Base-by-base conservation (phyloP, 2,329 filamentous ascomycete species). In the Phoma sp. region DNA sequence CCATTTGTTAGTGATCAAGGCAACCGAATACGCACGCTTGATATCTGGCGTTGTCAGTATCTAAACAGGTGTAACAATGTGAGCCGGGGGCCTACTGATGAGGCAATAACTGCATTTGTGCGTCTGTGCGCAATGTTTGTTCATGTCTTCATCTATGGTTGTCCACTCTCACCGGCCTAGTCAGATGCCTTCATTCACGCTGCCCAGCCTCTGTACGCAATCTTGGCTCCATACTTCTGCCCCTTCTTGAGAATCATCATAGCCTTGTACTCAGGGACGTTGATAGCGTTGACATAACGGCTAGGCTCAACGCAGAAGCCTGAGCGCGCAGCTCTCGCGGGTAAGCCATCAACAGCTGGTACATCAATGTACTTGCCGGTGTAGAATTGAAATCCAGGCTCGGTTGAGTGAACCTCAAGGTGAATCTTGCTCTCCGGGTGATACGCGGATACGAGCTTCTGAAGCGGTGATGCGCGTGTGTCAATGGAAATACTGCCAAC, bases 311-410 rank as follows among this genome's bases (percentile, higher is more conserved):
- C 88, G 74, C 92, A 96, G 79, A 98, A 96, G 0, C 90, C 93
- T 37, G 87, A 86, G 42, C 92, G 84, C 4, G 85, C 71, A 0
- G 83, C 84, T 42, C 91, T 84, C 1, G 88, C 87, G 0, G 88
- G 85, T 23, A 84, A 75, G 2, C 79, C 81, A 26, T 78, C 81
- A 18, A 81, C 79, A 53, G 76, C 88, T 0, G 90, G 88, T 11
- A 96, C 88, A 65, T 95, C 80, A 61, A 96, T 92, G 69, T 87
- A 88, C 70, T 90, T 88, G 61, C 93, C 95, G 0, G 92, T 96
- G 78, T 98, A 98, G 78, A 97, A 96, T 76, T 98, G 93, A 81
- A 97, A 98, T 0, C 92, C 91, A 0, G 95, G 95, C 80, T 98
- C 93, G 0, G 93, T 98, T 79, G 91, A 95, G 68, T 87, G 81